These are phyloP conservation scores for Bipolaris zeicola DNA, from an alignment of 2,329 filamentous ascomycete genomes.

Conservation along the genomic window DNA sequence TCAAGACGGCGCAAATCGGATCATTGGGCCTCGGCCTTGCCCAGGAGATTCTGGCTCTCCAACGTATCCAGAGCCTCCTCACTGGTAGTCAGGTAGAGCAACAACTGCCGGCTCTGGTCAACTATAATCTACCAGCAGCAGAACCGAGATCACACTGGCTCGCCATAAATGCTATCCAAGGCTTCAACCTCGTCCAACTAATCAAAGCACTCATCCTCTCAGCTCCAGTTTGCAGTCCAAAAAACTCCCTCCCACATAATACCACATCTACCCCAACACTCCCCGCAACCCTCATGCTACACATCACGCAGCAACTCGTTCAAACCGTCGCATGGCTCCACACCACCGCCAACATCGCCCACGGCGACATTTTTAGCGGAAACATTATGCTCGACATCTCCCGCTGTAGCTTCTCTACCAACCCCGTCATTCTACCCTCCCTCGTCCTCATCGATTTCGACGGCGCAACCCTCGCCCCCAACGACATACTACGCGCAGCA, in stretches of 20 bases:
- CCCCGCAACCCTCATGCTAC: background rate
- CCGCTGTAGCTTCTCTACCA: background rate
- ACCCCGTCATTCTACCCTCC: background rate
- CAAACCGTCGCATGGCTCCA: background rate
- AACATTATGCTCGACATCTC: slow-evolving; percentile 3
- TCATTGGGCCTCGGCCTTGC: background rate
- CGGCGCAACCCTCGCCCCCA: background rate
- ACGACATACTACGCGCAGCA: background rate
- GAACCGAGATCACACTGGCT: background rate
- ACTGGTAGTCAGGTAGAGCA: background rate
- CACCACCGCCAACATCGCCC: background rate
- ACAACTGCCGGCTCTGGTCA: background rate
- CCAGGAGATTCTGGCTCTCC: background rate
- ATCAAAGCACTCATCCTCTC: background rate
- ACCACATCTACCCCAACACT: background rate
- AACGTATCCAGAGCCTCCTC: background rate
- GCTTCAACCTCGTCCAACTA: background rate
- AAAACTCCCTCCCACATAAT: background rate
- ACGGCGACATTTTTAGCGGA: background rate
- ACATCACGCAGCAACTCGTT: background rate
- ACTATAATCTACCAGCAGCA: background rate
- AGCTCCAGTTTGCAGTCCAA: background rate
- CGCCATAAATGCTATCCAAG: background rate
- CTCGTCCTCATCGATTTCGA: slow-evolving; percentile 3
- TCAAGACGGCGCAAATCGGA: background rate